Evolutionary conservation across 176 grass and related monocot genomes (phyloP).

Genomic region (Rhipidocladum racemiflorum): DNA sequence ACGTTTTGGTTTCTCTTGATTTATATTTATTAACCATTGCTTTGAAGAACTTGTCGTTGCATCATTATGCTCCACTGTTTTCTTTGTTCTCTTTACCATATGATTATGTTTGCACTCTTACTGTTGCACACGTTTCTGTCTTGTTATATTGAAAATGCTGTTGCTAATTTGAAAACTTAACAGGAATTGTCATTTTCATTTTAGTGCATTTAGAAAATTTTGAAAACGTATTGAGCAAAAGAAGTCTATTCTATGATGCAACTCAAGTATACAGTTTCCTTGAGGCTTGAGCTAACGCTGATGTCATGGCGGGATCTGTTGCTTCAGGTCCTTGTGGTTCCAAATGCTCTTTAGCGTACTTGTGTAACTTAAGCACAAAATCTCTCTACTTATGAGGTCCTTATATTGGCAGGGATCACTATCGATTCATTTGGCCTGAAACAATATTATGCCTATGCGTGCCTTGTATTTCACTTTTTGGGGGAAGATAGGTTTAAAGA

Average conservation of each 20-base stretch:
- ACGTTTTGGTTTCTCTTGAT: not conserved
- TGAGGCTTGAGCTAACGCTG: not conserved
- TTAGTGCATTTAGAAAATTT: not conserved
- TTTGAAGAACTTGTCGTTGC: not conserved
- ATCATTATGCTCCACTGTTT: not conserved
- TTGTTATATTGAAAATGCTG: not conserved
- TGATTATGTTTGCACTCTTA: not conserved
- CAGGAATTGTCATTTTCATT: not conserved
- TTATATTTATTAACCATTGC: not conserved
- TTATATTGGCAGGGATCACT: not conserved
- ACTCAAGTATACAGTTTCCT: not conserved
- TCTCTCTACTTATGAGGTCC: not conserved
- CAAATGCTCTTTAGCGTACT: not conserved
- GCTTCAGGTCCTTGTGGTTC: not conserved
- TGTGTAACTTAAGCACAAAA: not conserved
- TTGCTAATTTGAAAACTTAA: not conserved
- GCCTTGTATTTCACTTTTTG: not conserved
- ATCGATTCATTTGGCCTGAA: not conserved
- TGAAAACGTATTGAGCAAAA: not conserved
- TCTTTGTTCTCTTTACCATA: not conserved
- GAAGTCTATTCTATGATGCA: not conserved
- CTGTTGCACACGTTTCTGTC: not conserved
- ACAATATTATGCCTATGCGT: not conserved
- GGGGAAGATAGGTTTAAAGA: not conserved
- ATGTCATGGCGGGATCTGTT: not conserved